Evolutionary conservation across 1,139 yeast species (phyloP).

Genomic region (Diutina sp.): DNA sequence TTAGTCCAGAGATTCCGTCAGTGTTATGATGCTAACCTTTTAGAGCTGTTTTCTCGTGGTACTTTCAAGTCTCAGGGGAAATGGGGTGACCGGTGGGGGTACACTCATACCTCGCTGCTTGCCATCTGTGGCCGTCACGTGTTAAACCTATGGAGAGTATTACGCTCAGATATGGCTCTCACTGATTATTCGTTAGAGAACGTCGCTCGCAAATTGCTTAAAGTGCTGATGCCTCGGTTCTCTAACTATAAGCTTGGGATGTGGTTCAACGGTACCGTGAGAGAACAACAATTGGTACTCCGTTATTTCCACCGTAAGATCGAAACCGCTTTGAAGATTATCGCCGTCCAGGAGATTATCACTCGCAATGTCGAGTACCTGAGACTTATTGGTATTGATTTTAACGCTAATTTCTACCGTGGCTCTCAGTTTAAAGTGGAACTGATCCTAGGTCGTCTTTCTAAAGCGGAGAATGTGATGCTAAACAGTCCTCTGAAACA

Average conservation of each 20-base stretch:
- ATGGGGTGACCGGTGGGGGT: constrained; percentile 70
- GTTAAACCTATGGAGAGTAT: constrained; percentile 71
- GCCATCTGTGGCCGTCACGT: constrained; percentile 69
- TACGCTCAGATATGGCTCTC: constrained; percentile 51
- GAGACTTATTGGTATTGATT: constrained; percentile 78
- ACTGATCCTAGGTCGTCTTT: constrained; percentile 59
- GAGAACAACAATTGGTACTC: constrained; percentile 10
- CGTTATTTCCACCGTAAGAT: constrained; percentile 46
- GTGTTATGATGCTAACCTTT: constrained; percentile 39
- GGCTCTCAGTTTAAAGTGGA: constrained; percentile 95
- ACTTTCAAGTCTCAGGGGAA: constrained; percentile 34
- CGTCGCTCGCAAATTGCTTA: constrained; percentile 54
- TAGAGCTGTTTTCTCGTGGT: constrained; percentile 32
- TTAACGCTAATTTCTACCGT: constrained; percentile 72
- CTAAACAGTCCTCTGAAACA: constrained; percentile 69
- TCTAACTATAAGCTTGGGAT: constrained; percentile 34
- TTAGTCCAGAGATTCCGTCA: constrained; percentile 49
- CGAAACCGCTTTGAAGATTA: constrained; percentile 28
- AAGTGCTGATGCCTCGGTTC: constrained; percentile 54
- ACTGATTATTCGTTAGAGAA: constrained; percentile 69
- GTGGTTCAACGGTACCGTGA: constrained; percentile 24
- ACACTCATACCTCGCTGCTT: constrained; percentile 61
- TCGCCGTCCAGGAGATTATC: constrained; percentile 54
- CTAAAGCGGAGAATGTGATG: constrained; percentile 64
- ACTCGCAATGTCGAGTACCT: constrained; percentile 74